Evolutionary conservation across 768 basidiomycete species (phyloP).

Genomic region (Coprinopsis cinerea): DNA sequence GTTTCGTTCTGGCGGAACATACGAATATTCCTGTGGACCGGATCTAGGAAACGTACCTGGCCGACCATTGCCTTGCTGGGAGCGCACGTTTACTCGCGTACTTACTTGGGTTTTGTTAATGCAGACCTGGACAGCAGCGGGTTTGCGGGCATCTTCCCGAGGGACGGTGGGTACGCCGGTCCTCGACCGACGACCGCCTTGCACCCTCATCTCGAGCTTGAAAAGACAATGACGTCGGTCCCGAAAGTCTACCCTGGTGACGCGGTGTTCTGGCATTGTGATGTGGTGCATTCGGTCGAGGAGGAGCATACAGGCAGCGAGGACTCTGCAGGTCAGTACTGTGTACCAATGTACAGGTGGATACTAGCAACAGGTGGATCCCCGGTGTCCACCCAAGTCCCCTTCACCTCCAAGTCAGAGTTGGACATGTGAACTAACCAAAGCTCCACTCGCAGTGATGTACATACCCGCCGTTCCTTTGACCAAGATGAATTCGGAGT

Average conservation of each 20-base stretch:
- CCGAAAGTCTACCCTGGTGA: slow-evolving; percentile 73
- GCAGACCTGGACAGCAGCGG: slow-evolving; percentile 42
- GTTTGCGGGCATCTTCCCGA: slow-evolving; percentile 45
- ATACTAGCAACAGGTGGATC: not conserved
- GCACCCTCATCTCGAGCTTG: slow-evolving; percentile 65
- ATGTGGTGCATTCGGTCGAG: slow-evolving; percentile 47
- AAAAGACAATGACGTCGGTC: slow-evolving; percentile 61
- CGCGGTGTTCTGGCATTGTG: slow-evolving; percentile 75
- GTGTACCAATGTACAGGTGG: not conserved
- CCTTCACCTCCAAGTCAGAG: not conserved
- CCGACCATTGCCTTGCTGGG: too few species aligned
- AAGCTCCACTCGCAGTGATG: slow-evolving; percentile 57
- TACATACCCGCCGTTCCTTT: slow-evolving; percentile 72
- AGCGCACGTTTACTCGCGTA: too few species aligned
- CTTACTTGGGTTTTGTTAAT: not conserved
- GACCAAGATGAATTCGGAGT: slow-evolving; percentile 55
- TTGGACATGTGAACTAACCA: slow-evolving; percentile 2
- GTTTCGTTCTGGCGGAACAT: too few species aligned
- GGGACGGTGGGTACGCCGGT: slow-evolving; percentile 33
- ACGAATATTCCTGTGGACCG: too few species aligned
- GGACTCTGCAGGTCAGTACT: slow-evolving; percentile 49
- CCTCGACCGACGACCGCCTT: slow-evolving; percentile 46
- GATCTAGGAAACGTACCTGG: too few species aligned
- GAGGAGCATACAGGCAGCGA: slow-evolving; percentile 44
- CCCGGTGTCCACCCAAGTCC: too few species aligned